Percentiles rank a stretch among this genome's conserved stretches.
phyloP scores from a whole-genome alignment of 305 asterid genomes.

The Fraxinus sp. region DNA sequence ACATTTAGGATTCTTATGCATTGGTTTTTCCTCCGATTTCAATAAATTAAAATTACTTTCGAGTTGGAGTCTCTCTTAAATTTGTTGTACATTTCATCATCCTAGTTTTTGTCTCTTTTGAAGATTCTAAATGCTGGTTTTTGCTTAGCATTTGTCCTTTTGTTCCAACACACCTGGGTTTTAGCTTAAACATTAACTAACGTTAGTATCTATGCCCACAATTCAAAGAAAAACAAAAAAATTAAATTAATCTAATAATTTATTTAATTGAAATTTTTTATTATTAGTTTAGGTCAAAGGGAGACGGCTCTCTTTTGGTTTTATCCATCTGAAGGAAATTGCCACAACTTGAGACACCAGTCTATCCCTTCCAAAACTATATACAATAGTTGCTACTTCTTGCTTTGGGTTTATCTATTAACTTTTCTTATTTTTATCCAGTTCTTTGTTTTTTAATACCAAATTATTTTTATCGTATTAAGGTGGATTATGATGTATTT shows the following conservation, averaged over 20 bases:
- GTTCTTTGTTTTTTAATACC: not conserved
- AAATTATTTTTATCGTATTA: not conserved
- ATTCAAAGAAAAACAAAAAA: not conserved
- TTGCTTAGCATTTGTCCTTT: conserved; percentile 18
- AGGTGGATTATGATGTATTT: too few species aligned
- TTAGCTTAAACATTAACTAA: not conserved
- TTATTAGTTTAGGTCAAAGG: conserved; percentile 25
- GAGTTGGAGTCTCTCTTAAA: not conserved
- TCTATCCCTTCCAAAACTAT: conserved; percentile 14
- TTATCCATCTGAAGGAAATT: conserved; percentile 18
- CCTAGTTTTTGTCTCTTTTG: conserved; percentile 22
- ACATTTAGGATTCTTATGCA: conserved; percentile 20
- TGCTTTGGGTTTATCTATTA: not conserved
- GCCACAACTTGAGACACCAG: conserved; percentile 29
- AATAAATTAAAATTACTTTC: not conserved
- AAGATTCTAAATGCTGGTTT: conserved; percentile 24
- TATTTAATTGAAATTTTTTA: not conserved
- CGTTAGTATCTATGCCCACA: not conserved
- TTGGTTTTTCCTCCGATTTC: conserved; percentile 7
- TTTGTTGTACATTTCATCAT: conserved; percentile 7
- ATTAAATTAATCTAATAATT: not conserved
- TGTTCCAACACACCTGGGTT: conserved; percentile 12
- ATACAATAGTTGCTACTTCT: not conserved
- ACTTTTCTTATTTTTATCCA: not conserved
- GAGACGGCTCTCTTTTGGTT: conserved; percentile 20